Base-by-base conservation (phyloP, 148 eudicot species). In the Camellia granthamiana region DNA sequence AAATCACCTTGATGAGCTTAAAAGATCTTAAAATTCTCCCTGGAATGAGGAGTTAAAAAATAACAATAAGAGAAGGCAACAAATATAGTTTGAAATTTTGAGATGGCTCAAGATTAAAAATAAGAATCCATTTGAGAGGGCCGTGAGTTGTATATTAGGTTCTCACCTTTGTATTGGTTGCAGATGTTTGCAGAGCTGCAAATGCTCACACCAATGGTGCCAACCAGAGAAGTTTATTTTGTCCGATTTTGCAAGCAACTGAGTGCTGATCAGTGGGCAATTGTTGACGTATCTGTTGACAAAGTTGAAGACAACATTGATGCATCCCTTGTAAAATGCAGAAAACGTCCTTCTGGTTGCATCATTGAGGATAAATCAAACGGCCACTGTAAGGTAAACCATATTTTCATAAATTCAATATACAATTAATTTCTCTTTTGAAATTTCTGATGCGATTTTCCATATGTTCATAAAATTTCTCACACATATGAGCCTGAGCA, bases 131-230 rank as follows among this genome's bases (percentile, higher is more conserved):
- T 23, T 23, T 23, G 23, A 23, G 23, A 23, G 23, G 23, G 23
- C 23, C 23, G 23, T 23, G 23, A 23, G 23, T 23, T 23, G 23
- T 23, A 23, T 23, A 23, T 23, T 23, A 23, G 30, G 41, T 81
- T 71, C 61, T 21, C 43, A 12, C 23, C 41, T 38, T 78, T 8
- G 61, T 3, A 56, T 23, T 63, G 21, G 23, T 55, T 86, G 80
- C 88, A 96, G 99, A 96, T 96, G 94, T 96, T 91, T 85, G 92
- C 97, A 58, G 99, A 96, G 91, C 84, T 93, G 80, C 99, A 96
- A 83, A 96, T 96, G 97, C 91, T 93, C 5, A 92, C 99, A 6
- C 98, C 99, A 16, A 76, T 89, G 95, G 98, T 96, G 79, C 87
- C 90, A 16, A 92, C 95, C 3, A 89, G 99, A 87, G 98, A 96